Evolutionary conservation across 2,329 filamentous ascomycete species (phyloP), one percentile per base, ranked within the genome.

Genomic region (Penicillium capsulatum): DNA sequence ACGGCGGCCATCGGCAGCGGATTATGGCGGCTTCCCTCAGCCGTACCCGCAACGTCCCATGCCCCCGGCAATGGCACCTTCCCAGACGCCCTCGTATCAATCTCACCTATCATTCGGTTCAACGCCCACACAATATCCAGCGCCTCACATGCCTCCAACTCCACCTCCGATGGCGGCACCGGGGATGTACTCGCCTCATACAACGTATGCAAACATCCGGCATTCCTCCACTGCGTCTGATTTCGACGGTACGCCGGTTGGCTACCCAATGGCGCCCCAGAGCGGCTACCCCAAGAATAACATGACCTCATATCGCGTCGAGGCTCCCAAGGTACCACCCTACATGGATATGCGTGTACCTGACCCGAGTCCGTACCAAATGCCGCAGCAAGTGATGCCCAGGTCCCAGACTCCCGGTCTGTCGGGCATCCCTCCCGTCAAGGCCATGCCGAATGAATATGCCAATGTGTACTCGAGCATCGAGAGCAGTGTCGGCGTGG

Each of bases 1-100:
- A 26, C 69, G 75, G 17, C 68, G 74, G 19, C 71, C 72, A 5
- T 75, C 74, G 13, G 67, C 58, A n/a, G 65, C 66, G 9, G 75
- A 76, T 19, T 67, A 70, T 22, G 19, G 19, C 28, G 60, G 55
- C 13, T 61, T 57, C 38, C 57, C 55, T 10, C 61, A 64, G 31
- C 55, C 60, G 5, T 66, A 64, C 34, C 56, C n/a, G n/a, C n/a
- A 61, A 40, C 58, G 61, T 36, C 54, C 59, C 1, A 57, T 62
- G 38, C 53, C 59, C 19, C 69, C 71, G 35, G 48, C 69, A 36
- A 44, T 68, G 46, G 27, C 60, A 10, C 63, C 70, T 14, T 54
- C 61, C 1, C 66, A 67, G 17, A 59, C 67, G 11, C 35, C 55
- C 50, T 51, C 53, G 14, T 64, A 64, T 35, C 54, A 54, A 50